Conservation (phyloP, 306 rosid species). For the Hippophae tibetana region DNA sequence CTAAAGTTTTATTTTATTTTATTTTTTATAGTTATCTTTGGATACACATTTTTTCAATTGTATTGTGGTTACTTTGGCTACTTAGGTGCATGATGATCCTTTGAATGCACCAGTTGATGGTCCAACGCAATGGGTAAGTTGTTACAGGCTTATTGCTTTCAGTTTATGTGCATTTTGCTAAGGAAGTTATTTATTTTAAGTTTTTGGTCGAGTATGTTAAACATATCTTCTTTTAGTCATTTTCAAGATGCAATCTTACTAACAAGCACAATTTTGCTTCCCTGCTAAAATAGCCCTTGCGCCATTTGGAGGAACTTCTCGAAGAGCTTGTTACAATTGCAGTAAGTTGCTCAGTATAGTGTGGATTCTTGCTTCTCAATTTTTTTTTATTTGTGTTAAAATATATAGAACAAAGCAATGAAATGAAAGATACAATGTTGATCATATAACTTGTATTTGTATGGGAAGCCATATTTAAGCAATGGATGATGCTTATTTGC, state of each 20-base stretch:
- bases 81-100: conserved; percentile 94
- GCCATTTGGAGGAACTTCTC: conserved; percentile 82
- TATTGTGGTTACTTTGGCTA: conserved; percentile 10
- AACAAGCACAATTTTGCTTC: conserved; percentile 7
- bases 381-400: neutral
- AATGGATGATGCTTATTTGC: no score
- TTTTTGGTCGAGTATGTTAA: neutral
- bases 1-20: no score
- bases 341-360: conserved; percentile 42
- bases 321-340: conserved; percentile 91
- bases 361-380: conserved; percentile 1
- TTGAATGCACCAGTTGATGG: conserved; percentile 91
- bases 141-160: no score
- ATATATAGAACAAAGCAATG: neutral
- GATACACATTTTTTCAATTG: no score
- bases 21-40: no score
- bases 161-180: no score
- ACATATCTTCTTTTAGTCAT: conserved; percentile 6
- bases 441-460: no score
- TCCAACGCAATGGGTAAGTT: conserved; percentile 95
- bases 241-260: neutral
- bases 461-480: no score
- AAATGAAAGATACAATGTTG: neutral
- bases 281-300: conserved; percentile 57
- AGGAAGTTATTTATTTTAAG: no score